Evolutionary conservation across 768 basidiomycete species (phyloP), one percentile per base, ranked within the genome.

Genomic region (Mrakia gelida): DNA sequence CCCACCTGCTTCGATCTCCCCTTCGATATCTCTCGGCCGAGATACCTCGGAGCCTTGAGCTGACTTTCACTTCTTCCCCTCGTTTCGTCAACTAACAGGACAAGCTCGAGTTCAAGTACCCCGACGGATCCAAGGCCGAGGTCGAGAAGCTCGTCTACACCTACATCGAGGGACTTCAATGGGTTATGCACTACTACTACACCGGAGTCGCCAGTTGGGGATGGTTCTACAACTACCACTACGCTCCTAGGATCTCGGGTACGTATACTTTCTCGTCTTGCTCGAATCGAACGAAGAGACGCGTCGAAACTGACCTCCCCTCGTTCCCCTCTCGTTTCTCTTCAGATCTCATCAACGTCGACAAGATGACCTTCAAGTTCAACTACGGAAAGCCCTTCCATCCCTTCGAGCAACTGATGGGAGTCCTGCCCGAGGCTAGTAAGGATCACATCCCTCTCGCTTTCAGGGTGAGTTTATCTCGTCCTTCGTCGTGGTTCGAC

Each of bases 161-260:
- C 77, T 99, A 97, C 83, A 89, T 93, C 26, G 93, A 98, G 83
- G 97, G 97, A 0, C 85, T 99, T 79, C 97, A 99, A 82, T 98
- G 96, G 97, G 94, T 98, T 45, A 92, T 99, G 92, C 92, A 94
- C 83, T 99, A 99, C 84, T 99, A 99, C 84, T 98, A 98, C 84
- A 90, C 92, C 80, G 97, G 97, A 8, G 95, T 98, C 26, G 92
- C 94, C 8, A 95, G 94, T 23, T 99, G 97, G 97, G 89, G 93
- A 30, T 98, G 97, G 97, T 99, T 96, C 86, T 98, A 98, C 85
- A 87, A 95, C 84, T 98, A 98, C 84, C 96, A 99, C 83, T 99
- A 95, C 84, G 92, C 97, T 0, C 97, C 97, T 30, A 90, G 95
- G 41, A 98, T 98, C 75, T 94, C 94, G 28, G 96, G 96, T 95